Evolutionary conservation across 2,329 filamentous ascomycete species (phyloP).

Genomic region (Colletotrichum karsti): DNA sequence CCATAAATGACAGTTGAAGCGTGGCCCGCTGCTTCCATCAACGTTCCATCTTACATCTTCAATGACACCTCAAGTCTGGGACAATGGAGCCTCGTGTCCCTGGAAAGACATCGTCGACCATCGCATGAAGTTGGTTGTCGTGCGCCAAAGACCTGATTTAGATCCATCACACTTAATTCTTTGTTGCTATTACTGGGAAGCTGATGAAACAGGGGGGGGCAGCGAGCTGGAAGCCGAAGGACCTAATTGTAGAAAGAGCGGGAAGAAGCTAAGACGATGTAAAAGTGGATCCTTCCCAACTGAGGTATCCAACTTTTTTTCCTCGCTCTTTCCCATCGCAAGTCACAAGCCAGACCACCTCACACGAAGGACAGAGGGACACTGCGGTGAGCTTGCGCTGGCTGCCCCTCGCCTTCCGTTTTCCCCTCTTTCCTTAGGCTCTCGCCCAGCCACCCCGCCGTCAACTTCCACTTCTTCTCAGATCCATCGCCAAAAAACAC

Average conservation of each 20-base stretch:
- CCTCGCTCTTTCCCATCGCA: background rate
- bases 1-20: background rate
- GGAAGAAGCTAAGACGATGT: constrained; percentile 18
- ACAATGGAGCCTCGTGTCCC: constrained; percentile 10
- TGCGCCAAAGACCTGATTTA: constrained; percentile 23
- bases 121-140: background rate
- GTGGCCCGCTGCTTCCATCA: constrained; percentile 14
- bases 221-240: background rate
- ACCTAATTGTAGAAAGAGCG: constrained; percentile 16
- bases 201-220: constrained; percentile 12
- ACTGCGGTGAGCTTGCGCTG: too few relatives aligned
- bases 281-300: background rate
- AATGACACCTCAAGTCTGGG: constrained; percentile 8
- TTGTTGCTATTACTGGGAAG: constrained; percentile 11
- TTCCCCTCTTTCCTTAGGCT: background rate
- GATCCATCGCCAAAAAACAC: constrained; percentile 16
- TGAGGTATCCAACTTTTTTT: background rate
- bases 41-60: constrained; percentile 12
- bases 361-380: too few relatives aligned
- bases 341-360: background rate
- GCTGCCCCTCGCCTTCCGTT: too few relatives aligned
- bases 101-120: background rate
- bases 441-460: constrained; percentile 10
- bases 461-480: background rate
- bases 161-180: constrained; percentile 8